Percentiles rank a stretch among this genome's conserved stretches.
phyloP scores from a whole-genome alignment of 2,329 filamentous ascomycete species.

The Remersonia thermophila region DNA sequence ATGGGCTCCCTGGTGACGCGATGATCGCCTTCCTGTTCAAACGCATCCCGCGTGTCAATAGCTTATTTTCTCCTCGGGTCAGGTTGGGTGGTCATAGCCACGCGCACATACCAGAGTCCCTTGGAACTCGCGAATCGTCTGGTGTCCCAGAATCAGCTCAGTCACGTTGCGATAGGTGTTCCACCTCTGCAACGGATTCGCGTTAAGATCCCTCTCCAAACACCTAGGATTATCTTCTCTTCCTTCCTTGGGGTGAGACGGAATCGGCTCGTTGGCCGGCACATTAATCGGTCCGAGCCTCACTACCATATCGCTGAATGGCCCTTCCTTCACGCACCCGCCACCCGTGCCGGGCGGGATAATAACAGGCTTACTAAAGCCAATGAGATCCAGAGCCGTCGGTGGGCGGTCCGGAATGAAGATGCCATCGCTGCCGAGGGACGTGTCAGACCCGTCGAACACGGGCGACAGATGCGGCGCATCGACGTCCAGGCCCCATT shows the following conservation, averaged over 20 bases:
- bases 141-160: slow-evolving; percentile 25
- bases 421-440: slow-evolving; percentile 14
- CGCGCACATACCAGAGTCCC: slow-evolving; percentile 27
- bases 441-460: slow-evolving; percentile 17
- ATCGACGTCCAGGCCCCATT: slow-evolving; percentile 13
- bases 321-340: slow-evolving; percentile 14
- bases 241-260: not conserved
- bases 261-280: slow-evolving; percentile 13
- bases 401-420: slow-evolving; percentile 4
- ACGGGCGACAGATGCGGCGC: slow-evolving; percentile 14
- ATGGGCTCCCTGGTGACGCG: slow-evolving; percentile 17
- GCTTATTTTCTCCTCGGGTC: too few relatives aligned
- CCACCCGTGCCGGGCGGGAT: slow-evolving; percentile 14
- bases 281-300: slow-evolving; percentile 25
- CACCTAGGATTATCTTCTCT: slow-evolving; percentile 28
- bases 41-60: too few relatives aligned
- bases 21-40: slow-evolving; percentile 10
- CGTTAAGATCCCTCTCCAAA: slow-evolving; percentile 29
- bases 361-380: slow-evolving; percentile 1
- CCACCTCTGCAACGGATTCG: slow-evolving; percentile 20
- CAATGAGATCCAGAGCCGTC: slow-evolving; percentile 3
- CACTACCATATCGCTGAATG: slow-evolving; percentile 25
- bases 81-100: slow-evolving; percentile 13
- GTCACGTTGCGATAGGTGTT: slow-evolving; percentile 24
- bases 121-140: slow-evolving; percentile 28